Evolutionary conservation across 164 flowering plant species (phyloP).

Genomic region (Macadamia integrifolia): DNA sequence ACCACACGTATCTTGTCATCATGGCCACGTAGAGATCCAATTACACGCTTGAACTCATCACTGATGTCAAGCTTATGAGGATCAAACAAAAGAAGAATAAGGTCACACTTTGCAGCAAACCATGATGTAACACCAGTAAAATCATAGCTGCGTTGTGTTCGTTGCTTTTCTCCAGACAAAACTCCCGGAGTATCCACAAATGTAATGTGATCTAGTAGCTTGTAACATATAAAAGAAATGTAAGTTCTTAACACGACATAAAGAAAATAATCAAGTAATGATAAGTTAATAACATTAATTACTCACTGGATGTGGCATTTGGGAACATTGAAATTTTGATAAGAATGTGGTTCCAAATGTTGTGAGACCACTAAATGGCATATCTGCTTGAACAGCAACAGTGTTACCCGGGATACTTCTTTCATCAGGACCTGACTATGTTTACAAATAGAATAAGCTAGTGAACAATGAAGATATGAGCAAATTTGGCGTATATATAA

Average conservation of each 20-base stretch:
- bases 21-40: conserved; percentile 88
- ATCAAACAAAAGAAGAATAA: conserved; percentile 86
- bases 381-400: conserved; percentile 95
- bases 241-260: background rate
- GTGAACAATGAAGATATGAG: background rate
- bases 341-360: conserved; percentile 90
- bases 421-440: conserved; percentile 89
- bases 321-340: conserved; percentile 97
- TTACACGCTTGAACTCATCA: conserved; percentile 96
- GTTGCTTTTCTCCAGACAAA: conserved; percentile 93
- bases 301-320: conserved; percentile 96
- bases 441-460: background rate
- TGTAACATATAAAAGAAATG: conserved; percentile 10
- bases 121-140: conserved; percentile 97
- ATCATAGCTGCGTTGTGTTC: conserved; percentile 93
- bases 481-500: background rate
- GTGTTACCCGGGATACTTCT: conserved; percentile 97
- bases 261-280: background rate
- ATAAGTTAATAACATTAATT: conserved; percentile 6
- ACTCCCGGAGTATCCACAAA: conserved; percentile 99
- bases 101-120: conserved; percentile 99
- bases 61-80: conserved; percentile 96
- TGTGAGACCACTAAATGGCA: conserved; percentile 93
- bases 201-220: conserved; percentile 92
- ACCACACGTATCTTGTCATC: conserved; percentile 98